phyloP scores from a whole-genome alignment of 2,329 filamentous ascomycete species.

The Fusarium bactridioides region DNA sequence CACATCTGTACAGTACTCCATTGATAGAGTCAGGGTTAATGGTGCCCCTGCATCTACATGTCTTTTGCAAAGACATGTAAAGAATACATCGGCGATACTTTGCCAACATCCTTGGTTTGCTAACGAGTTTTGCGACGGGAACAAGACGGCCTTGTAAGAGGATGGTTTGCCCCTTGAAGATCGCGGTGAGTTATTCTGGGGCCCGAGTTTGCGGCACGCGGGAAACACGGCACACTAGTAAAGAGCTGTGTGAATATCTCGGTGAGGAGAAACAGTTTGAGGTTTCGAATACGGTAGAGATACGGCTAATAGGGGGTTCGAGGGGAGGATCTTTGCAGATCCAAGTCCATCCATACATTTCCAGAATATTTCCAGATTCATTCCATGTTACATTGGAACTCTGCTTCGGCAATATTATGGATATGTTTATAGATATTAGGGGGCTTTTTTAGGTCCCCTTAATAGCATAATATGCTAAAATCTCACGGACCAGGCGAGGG shows the following conservation, averaged over 20 bases:
- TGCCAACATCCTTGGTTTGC: neutral
- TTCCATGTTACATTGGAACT: neutral
- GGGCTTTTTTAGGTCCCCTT: neutral
- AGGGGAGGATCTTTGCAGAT: neutral
- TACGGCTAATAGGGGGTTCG: neutral
- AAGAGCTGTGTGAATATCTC: neutral
- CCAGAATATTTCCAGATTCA: neutral
- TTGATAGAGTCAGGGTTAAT: constrained; percentile 5
- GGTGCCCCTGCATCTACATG: neutral
- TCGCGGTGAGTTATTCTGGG: neutral
- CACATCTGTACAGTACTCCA: constrained; percentile 13
- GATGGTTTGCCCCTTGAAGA: neutral
- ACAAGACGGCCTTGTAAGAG: constrained; percentile 12
- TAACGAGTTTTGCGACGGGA: neutral
- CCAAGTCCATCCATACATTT: neutral
- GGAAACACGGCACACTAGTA: neutral
- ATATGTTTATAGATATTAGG: neutral
- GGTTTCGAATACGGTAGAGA: neutral
- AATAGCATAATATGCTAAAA: constrained; percentile 10
- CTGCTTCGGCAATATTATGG: constrained; percentile 4
- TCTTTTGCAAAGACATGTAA: constrained; percentile 6
- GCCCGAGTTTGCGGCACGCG: neutral
- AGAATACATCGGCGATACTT: constrained; percentile 18
- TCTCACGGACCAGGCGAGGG: constrained; percentile 10
- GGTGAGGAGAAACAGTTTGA: neutral